Percentiles rank a stretch among this genome's conserved stretches.
Evolutionary conservation across 805 yeast species (phyloP).

Genomic region (Suhomyces faveliae): DNA sequence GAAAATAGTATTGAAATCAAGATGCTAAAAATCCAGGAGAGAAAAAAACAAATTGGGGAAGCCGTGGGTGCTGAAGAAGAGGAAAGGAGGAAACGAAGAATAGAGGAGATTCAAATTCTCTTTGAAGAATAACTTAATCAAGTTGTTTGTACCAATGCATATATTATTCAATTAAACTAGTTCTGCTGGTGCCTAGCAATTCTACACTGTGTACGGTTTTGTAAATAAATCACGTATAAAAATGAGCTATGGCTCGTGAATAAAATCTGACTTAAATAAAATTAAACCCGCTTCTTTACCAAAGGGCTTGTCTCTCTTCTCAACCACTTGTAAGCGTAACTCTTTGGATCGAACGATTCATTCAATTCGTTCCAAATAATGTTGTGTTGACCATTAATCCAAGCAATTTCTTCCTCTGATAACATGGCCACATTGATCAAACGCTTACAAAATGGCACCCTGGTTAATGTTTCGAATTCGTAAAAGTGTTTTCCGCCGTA

Average conservation of each 20-base stretch:
- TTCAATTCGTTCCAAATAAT: constrained; percentile 52
- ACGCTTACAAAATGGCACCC: constrained; percentile 78
- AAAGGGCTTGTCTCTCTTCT: constrained; percentile 44
- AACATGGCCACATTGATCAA: constrained; percentile 64
- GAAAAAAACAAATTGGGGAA: constrained; percentile 79
- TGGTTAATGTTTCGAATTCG: constrained; percentile 79
- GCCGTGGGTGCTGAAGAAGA: constrained; percentile 75
- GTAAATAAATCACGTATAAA: neutral
- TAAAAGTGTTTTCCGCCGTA: constrained; percentile 58
- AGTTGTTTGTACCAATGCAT: neutral
- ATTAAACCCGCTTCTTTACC: neutral
- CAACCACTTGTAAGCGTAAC: constrained; percentile 48
- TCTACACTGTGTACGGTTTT: neutral
- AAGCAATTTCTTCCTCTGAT: constrained; percentile 56
- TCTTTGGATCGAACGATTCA: constrained; percentile 34
- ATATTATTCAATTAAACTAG: neutral
- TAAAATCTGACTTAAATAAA: neutral
- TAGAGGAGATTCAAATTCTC: constrained; percentile 69
- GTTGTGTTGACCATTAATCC: constrained; percentile 69
- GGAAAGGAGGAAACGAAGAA: constrained; percentile 64
- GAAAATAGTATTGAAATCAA: constrained; percentile 82
- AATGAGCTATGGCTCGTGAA: neutral
- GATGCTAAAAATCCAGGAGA: constrained; percentile 83
- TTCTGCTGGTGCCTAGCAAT: neutral
- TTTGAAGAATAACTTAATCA: constrained; percentile 43